Evolutionary conservation across 352 stramenopile species (phyloP).

Genomic region (Phytopythium sindhum): DNA sequence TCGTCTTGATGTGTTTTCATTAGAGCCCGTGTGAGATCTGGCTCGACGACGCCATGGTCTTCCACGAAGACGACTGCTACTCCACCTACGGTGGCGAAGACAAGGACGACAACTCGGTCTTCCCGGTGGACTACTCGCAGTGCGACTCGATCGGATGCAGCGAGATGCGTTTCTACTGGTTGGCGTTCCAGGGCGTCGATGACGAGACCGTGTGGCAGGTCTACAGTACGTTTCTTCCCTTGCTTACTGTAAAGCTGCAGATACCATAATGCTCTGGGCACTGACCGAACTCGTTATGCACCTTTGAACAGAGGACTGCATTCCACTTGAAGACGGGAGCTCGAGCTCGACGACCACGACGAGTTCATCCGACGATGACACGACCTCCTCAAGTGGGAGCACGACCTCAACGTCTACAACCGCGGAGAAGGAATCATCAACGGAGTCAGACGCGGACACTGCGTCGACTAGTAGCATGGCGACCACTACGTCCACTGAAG

Average conservation of each 20-base stretch:
- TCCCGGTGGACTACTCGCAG: slow-evolving; percentile 30
- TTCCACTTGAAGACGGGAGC: slow-evolving; percentile 17
- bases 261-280: too few relatives aligned
- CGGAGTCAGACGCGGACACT: not conserved
- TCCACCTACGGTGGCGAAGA: slow-evolving; percentile 25
- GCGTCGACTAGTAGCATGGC: not conserved
- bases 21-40: slow-evolving; percentile 29
- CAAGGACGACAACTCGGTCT: too few relatives aligned
- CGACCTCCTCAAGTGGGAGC: not conserved
- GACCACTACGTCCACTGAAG: not conserved
- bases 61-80: slow-evolving; percentile 29
- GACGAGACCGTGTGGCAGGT: slow-evolving; percentile 27
- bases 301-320: slow-evolving; percentile 25
- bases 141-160: slow-evolving; percentile 26
- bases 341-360: too few relatives aligned
- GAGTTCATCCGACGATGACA: too few relatives aligned
- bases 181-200: too few relatives aligned
- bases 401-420: not conserved
- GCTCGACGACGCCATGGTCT: slow-evolving; percentile 29
- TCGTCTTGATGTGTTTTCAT: too few relatives aligned
- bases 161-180: slow-evolving; percentile 36
- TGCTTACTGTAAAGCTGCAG: too few relatives aligned
- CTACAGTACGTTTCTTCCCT: slow-evolving; percentile 41
- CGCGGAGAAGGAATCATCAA: slow-evolving; percentile 9
- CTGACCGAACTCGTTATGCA: not conserved